These are phyloP conservation scores for Botrytis hyacinthi DNA, from an alignment of 2,329 filamentous ascomycete species.

Conservation along the genomic window DNA sequence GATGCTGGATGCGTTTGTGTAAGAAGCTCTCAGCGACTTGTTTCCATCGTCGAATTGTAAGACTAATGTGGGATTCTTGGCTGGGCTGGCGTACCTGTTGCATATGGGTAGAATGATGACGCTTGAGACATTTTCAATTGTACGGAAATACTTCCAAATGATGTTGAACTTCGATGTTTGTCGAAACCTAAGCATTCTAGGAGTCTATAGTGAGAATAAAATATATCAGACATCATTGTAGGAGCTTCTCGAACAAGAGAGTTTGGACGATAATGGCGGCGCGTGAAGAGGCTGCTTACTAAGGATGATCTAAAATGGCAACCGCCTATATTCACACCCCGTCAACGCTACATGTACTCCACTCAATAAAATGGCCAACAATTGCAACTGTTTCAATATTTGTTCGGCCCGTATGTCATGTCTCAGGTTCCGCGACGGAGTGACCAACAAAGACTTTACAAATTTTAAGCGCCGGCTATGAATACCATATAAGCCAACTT, in stretches of 20 bases:
- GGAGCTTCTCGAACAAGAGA: neutral
- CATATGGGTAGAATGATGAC: conserved; percentile 1
- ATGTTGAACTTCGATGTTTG: neutral
- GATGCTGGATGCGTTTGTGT: neutral
- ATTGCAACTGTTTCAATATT: neutral
- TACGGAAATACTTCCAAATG: neutral
- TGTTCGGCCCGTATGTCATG: neutral
- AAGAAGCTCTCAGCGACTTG: conserved; percentile 5
- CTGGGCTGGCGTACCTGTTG: neutral
- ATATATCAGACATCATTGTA: neutral
- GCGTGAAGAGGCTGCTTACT: conserved; percentile 5
- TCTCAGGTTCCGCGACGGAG: neutral
- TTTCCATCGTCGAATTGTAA: neutral
- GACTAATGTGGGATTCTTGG: neutral
- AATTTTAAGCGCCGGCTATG: conserved; percentile 10
- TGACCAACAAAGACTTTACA: neutral
- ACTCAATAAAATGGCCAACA: neutral
- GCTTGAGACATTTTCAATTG: neutral
- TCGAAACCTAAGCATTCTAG: neutral
- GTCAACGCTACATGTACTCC: neutral
- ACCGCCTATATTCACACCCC: neutral
- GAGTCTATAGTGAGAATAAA: neutral
- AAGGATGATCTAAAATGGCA: neutral
- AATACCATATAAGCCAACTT: neutral
- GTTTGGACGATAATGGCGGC: neutral